A percentile compares a stretch with the other conserved stretches of the same genome.
Conservation (phyloP, 208 protist species). For the Leishmania major region DNA sequence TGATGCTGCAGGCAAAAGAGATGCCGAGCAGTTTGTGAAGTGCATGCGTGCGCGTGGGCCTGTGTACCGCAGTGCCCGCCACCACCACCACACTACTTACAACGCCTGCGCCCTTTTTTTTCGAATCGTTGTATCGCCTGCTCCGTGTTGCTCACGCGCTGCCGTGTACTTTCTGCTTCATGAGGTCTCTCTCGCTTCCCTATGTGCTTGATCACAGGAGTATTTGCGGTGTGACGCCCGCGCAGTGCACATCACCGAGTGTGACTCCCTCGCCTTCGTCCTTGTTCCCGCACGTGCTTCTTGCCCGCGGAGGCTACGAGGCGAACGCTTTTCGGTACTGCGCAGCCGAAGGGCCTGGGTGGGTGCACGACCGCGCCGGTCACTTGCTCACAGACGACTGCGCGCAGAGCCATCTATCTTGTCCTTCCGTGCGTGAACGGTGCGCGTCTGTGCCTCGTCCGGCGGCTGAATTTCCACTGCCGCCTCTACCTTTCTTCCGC, state of each 20-base stretch:
- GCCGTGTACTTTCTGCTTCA: background rate
- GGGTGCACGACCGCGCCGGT: background rate
- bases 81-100: background rate
- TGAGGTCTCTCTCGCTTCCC: background rate
- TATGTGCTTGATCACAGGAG: background rate
- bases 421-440: background rate
- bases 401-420: background rate
- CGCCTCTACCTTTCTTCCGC: background rate
- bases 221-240: background rate
- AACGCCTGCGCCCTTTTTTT: background rate
- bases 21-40: background rate
- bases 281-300: background rate
- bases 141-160: background rate
- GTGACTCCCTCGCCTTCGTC: background rate
- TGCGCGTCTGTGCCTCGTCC: background rate
- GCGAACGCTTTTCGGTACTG: background rate
- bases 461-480: background rate
- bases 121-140: background rate
- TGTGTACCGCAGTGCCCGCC: background rate
- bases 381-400: background rate
- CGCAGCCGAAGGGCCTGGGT: too few relatives aligned
- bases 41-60: background rate
- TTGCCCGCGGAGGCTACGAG: background rate
- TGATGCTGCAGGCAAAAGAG: background rate
- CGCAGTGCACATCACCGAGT: background rate